Conservation (phyloP, 2,329 filamentous ascomycete species). For the Neopestalotiopsis clavispora region DNA sequence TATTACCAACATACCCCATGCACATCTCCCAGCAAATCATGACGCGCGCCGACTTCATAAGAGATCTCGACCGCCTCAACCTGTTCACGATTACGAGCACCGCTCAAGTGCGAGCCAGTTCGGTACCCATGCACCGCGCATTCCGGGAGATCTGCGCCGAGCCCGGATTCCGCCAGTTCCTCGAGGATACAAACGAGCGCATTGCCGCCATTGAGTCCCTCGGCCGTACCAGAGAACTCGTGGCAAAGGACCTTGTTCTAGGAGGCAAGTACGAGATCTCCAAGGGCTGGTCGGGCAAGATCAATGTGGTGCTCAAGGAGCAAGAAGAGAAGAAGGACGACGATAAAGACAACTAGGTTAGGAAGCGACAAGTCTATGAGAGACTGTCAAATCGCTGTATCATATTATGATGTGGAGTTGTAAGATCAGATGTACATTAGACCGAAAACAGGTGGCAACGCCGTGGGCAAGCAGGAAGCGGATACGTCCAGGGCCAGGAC, state of each 20-base stretch:
- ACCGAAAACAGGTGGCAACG: not conserved
- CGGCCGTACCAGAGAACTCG: slow-evolving; percentile 90
- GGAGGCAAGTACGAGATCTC: slow-evolving; percentile 78
- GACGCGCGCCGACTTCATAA: slow-evolving; percentile 94
- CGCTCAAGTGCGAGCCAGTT: slow-evolving; percentile 88
- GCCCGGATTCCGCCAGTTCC: slow-evolving; percentile 79
- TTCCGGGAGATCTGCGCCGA: slow-evolving; percentile 82
- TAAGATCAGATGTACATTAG: not conserved
- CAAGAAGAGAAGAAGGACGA: slow-evolving; percentile 39
- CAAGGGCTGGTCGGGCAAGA: slow-evolving; percentile 39
- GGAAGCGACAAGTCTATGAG: too few species aligned
- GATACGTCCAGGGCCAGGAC: not conserved
- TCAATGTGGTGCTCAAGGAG: slow-evolving; percentile 48
- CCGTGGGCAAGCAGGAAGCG: not conserved
- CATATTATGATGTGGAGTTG: not conserved
- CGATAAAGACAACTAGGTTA: slow-evolving; percentile 13
- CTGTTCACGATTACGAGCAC: slow-evolving; percentile 91
- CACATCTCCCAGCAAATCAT: slow-evolving; percentile 89
- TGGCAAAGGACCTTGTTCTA: slow-evolving; percentile 91
- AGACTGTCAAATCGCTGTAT: too few species aligned
- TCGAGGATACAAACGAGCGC: slow-evolving; percentile 81
- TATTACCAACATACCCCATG: slow-evolving; percentile 80
- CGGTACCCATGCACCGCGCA: slow-evolving; percentile 93
- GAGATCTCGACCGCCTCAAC: slow-evolving; percentile 90
- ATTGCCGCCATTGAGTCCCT: slow-evolving; percentile 94